phyloP scores from a whole-genome alignment of 331 rosid genomes.

The Cucumis variabilis region DNA sequence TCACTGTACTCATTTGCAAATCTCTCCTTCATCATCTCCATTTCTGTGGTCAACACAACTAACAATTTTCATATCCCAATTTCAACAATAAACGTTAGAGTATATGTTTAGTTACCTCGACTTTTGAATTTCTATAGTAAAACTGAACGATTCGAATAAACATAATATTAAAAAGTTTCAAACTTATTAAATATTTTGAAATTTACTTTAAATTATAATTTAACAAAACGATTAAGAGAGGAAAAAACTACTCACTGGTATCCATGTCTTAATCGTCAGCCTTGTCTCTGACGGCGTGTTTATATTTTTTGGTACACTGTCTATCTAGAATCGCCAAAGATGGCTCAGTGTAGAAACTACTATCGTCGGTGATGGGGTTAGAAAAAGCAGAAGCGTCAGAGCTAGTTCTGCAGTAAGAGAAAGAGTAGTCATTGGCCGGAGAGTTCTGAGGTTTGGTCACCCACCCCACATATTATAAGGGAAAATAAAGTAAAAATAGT shows the following conservation, averaged over 20 bases:
- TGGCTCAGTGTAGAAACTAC: constrained; percentile 62
- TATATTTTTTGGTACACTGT: constrained; percentile 55
- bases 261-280: constrained; percentile 62
- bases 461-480: too few species aligned
- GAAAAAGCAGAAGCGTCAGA: constrained; percentile 78
- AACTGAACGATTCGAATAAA: too few species aligned
- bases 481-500: too few species aligned
- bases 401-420: constrained; percentile 56
- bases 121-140: too few species aligned
- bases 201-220: too few species aligned
- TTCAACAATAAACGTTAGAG: too few species aligned
- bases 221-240: neutral
- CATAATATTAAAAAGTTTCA: too few species aligned
- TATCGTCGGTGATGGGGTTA: constrained; percentile 54
- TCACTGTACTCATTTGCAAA: constrained; percentile 60
- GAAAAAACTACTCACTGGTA: constrained; percentile 54
- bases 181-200: too few species aligned
- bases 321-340: constrained; percentile 60
- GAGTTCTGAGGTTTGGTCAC: too few species aligned
- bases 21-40: constrained; percentile 83
- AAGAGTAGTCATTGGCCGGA: constrained; percentile 67
- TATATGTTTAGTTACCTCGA: too few species aligned
- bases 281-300: constrained; percentile 40
- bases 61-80: neutral
- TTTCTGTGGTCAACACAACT: constrained; percentile 44